Percentiles rank a stretch among this genome's conserved stretches.
These are phyloP conservation scores for Flaveria brownii DNA, from an alignment of 129 eudicot species.

Conservation along the genomic window DNA sequence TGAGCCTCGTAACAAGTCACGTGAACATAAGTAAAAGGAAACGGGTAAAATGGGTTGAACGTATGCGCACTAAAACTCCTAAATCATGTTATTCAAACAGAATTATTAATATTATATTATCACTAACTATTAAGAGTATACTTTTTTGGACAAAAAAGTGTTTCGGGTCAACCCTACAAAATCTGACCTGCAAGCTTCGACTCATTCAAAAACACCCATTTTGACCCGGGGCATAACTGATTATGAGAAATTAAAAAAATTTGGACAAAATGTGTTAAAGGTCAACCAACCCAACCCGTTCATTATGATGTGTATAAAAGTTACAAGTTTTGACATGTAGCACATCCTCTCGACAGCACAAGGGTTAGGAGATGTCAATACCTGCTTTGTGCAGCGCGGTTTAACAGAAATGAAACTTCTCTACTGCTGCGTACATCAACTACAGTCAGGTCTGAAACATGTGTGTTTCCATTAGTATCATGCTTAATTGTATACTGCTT, in stretches of 20 bases:
- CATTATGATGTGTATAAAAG: not conserved
- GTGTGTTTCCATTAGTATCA: conserved; percentile 85
- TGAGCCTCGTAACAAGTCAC: not conserved
- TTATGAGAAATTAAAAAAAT: too few relatives aligned
- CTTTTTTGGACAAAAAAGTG: too few relatives aligned
- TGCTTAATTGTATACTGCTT: conserved; percentile 87
- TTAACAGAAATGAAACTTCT: conserved; percentile 86
- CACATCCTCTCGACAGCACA: not conserved
- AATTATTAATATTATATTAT: too few relatives aligned
- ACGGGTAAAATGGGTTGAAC: too few relatives aligned
- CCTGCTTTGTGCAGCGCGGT: conserved; percentile 95
- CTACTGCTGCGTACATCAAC: conserved; percentile 81
- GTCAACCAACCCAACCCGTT: not conserved
- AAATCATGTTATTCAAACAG: too few relatives aligned
- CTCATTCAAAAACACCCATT: too few relatives aligned
- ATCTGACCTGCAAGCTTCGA: too few relatives aligned
- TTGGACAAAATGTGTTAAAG: not conserved
- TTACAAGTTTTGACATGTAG: not conserved
- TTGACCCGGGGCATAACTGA: too few relatives aligned
- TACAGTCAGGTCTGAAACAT: conserved; percentile 80
- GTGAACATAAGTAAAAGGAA: not conserved
- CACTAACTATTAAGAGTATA: too few relatives aligned
- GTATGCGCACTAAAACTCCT: too few relatives aligned
- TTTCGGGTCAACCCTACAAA: too few relatives aligned
- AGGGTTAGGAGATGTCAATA: conserved; percentile 12